Base-by-base conservation (phyloP, 2,329 filamentous ascomycete genomes). In the Bipolaris zeicola region DNA sequence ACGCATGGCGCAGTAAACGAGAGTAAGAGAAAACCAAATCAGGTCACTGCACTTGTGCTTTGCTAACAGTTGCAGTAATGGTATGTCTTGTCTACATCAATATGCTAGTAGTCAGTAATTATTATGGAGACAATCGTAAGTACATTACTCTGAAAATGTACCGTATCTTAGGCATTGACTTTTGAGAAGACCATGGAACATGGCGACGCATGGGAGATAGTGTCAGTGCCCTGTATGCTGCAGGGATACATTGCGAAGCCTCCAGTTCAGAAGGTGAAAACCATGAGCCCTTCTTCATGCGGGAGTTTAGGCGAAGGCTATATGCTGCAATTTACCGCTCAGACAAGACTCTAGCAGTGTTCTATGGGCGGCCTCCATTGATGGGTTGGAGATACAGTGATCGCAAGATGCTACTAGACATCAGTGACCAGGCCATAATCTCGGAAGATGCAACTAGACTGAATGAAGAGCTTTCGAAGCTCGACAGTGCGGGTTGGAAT, bases 1-100 rank as follows among this genome's bases (percentile, higher is more conserved):
- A 65, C 68, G 28, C 71, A 76, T 43, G 72, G 71, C 10, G 69
- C 70, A 18, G 71, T 75, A 4, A 76, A 74, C 37, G 73, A 76
- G 43, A 58, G 57, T 60, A 53, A 36, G 57, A 53, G 31, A 22
- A 36, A 20, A 14, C 1, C 31, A 7, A 20, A 20, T 11, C 34
- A 24, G 33, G 20, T 20, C 5, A 14, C n/a, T 3, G 8, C 18
- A 18, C 28, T 13, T 4, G n/a, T 37, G 10, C 6, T 20, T 8
- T 37, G 3, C 31, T 44, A 24, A 41, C 6, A 43, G 7, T 10
- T 39, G 20, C 26, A 60, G 65, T 76, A 48, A 73, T 74, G 70
- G 65, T 74, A 2, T 74, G 70, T 64, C 60, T 74, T 6, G 51
- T 74, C 1, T 74, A 72, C 47, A 56, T 50, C 34, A 71, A 73